Conservation (phyloP, 1,139 yeast genomes). For the Sugiyamaella xylanicola region DNA sequence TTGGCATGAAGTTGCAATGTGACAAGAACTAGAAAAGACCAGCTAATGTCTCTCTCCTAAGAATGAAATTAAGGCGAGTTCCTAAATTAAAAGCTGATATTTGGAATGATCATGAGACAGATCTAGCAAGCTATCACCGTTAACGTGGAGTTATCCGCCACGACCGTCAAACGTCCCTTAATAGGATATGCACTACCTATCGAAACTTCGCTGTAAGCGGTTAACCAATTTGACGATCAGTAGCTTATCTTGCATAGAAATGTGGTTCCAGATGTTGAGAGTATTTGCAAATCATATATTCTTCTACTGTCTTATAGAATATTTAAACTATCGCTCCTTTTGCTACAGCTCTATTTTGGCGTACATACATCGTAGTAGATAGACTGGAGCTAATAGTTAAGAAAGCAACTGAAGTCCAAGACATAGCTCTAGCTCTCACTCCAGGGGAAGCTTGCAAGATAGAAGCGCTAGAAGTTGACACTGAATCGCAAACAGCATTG, state of each 20-base stretch:
- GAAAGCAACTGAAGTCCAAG: slow-evolving; percentile 64
- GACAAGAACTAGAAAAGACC: no score
- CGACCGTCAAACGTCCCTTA: background rate
- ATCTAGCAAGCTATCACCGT: background rate
- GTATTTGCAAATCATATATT: no score
- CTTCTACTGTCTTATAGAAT: no score
- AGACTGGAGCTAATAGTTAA: slow-evolving; percentile 17
- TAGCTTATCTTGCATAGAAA: slow-evolving; percentile 1
- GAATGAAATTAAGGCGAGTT: no score
- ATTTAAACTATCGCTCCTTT: background rate
- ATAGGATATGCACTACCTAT: background rate
- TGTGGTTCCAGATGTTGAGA: background rate
- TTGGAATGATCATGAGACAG: background rate
- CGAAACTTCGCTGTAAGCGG: no score
- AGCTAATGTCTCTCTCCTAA: no score
- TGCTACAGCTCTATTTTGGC: background rate
- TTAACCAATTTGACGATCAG: no score
- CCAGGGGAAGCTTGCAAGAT: slow-evolving; percentile 54
- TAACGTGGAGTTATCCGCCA: background rate
- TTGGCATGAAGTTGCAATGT: no score
- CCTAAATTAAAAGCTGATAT: background rate
- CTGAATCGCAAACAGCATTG: slow-evolving; percentile 48
- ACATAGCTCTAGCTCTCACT: slow-evolving; percentile 56
- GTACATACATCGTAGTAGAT: background rate
- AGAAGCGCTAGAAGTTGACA: slow-evolving; percentile 56